phyloP scores from a whole-genome alignment of 305 asterid genomes.

The Andrographis paniculata region DNA sequence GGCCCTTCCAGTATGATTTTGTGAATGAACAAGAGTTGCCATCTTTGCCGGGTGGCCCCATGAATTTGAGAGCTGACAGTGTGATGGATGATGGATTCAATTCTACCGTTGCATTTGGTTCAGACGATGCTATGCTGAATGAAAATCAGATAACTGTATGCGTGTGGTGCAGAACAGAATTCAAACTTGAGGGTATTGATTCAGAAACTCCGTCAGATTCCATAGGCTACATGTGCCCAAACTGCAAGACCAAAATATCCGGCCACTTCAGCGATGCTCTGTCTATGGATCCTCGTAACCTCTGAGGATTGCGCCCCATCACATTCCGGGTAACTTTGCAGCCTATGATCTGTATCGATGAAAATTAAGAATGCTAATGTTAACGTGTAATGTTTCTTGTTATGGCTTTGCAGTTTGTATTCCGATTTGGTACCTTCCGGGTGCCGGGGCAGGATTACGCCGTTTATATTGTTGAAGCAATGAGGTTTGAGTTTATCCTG shows the following conservation, averaged over 20 bases:
- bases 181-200: slow-evolving; percentile 66
- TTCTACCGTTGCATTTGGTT: slow-evolving; percentile 46
- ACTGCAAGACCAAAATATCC: slow-evolving; percentile 82
- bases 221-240: slow-evolving; percentile 94
- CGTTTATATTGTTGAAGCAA: too few relatives aligned
- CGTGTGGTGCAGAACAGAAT: slow-evolving; percentile 93
- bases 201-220: slow-evolving; percentile 79
- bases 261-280: slow-evolving; percentile 68
- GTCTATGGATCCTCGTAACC: slow-evolving; percentile 43
- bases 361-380: too few relatives aligned
- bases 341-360: too few relatives aligned
- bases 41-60: slow-evolving; percentile 43
- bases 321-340: slow-evolving; percentile 22
- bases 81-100: slow-evolving; percentile 45
- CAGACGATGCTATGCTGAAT: slow-evolving; percentile 46
- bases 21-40: slow-evolving; percentile 43
- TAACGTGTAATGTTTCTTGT: too few relatives aligned
- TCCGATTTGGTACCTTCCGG: too few relatives aligned
- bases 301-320: slow-evolving; percentile 26
- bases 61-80: slow-evolving; percentile 39
- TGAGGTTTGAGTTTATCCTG: too few relatives aligned
- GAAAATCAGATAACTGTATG: slow-evolving; percentile 64
- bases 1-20: slow-evolving; percentile 51
- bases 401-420: too few relatives aligned
- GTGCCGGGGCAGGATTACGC: too few relatives aligned